Conservation (phyloP, 306 rosid genomes). For the Inga oerstediana region DNA sequence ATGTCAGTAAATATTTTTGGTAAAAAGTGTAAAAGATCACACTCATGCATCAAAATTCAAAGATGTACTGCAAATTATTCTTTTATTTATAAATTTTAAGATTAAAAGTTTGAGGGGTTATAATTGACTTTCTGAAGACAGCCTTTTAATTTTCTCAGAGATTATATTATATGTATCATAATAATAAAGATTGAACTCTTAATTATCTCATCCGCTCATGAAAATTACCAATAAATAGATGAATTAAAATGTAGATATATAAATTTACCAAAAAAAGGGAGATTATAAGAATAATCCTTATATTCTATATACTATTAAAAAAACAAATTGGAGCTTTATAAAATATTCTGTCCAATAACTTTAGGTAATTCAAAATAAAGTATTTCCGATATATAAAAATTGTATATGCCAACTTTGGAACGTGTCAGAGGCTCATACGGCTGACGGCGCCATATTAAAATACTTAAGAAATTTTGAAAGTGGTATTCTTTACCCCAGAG, state of each 20-base stretch:
- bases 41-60: neutral
- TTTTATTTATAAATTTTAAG: neutral
- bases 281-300: neutral
- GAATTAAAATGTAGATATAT: neutral
- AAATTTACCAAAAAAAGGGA: neutral
- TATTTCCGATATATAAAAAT: neutral
- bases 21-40: neutral
- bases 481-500: conserved; percentile 11
- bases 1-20: neutral
- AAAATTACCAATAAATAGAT: neutral
- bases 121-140: neutral
- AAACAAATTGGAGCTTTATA: neutral
- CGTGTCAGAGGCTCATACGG: conserved; percentile 43
- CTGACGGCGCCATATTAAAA: conserved; percentile 41
- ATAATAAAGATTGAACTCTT: neutral
- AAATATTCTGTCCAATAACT: neutral
- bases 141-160: neutral
- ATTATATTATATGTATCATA: too few relatives aligned
- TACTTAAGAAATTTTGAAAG: conserved; percentile 17
- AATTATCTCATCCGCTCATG: neutral
- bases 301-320: neutral
- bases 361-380: neutral
- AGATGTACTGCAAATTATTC: neutral
- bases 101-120: neutral
- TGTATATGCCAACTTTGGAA: conserved; percentile 22